Evolutionary conservation across 345 rosid species (phyloP).

Genomic region (Acer campestre): DNA sequence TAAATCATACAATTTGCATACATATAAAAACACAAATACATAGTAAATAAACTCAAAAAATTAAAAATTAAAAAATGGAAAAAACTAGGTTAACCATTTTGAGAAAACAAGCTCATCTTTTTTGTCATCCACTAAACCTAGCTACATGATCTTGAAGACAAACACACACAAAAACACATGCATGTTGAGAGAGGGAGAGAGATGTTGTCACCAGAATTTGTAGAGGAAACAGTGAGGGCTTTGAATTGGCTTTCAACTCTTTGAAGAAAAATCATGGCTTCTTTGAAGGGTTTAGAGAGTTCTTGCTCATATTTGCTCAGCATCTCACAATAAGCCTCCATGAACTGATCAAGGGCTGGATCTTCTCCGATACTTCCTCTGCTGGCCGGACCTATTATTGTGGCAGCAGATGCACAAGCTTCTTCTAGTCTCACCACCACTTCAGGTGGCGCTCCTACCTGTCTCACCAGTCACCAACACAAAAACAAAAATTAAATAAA

Average conservation of each 20-base stretch:
- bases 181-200: conserved; percentile 21
- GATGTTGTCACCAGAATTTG: conserved; percentile 57
- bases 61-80: not conserved
- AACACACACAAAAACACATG: conserved; percentile 15
- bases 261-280: conserved; percentile 87
- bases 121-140: not conserved
- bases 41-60: conserved; percentile 3
- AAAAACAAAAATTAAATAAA: not conserved
- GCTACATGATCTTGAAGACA: conserved; percentile 16
- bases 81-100: conserved; percentile 4
- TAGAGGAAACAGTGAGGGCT: conserved; percentile 63
- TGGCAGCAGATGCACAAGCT: conserved; percentile 66
- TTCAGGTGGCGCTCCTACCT: conserved; percentile 98
- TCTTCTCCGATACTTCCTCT: conserved; percentile 70
- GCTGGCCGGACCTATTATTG: conserved; percentile 43
- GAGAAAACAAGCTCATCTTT: conserved; percentile 12
- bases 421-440: conserved; percentile 81
- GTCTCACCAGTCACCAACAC: conserved; percentile 7
- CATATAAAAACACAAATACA: conserved; percentile 3
- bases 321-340: conserved; percentile 99
- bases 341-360: conserved; percentile 96
- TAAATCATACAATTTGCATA: conserved; percentile 18
- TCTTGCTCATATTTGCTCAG: conserved; percentile 92
- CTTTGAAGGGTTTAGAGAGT: conserved; percentile 92
- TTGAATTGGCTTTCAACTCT: conserved; percentile 85